phyloP scores from a whole-genome alignment of 148 eudicot genomes.

The Cornus kousa region DNA sequence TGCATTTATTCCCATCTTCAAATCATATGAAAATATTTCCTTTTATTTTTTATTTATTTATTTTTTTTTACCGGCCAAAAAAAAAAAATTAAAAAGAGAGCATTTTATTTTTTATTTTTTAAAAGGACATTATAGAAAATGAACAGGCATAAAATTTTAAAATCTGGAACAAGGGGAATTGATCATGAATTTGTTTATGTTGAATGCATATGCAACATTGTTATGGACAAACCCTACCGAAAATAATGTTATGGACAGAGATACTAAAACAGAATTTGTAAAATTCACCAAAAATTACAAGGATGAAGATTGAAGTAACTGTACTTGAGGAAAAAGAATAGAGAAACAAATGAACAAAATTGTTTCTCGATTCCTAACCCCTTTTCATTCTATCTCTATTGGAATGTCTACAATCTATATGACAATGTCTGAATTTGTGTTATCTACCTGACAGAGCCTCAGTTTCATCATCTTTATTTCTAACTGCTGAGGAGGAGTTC shows the following conservation, averaged over 20 bases:
- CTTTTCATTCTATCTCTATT: neutral
- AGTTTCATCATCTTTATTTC: neutral
- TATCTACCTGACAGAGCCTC: neutral
- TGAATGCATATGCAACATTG: neutral
- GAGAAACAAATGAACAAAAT: neutral
- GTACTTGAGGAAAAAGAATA: neutral
- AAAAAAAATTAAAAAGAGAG: no score
- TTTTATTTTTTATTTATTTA: no score
- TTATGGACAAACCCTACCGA: neutral
- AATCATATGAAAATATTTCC: no score
- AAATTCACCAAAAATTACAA: neutral
- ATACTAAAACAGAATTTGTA: neutral
- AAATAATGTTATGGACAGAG: neutral
- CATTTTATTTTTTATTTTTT: no score
- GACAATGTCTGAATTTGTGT: no score
- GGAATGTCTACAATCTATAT: neutral
- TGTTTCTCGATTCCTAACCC: neutral
- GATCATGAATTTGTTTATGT: neutral
- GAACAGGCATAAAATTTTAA: no score
- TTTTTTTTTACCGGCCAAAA: no score
- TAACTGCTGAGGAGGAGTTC: conserved; percentile 2
- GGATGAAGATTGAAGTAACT: neutral
- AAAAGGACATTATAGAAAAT: no score
- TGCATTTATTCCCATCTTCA: no score
- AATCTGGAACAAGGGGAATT: neutral